Conservation (phyloP, 192 early-diverging fungal species). For the Lobosporangium transversale region DNA sequence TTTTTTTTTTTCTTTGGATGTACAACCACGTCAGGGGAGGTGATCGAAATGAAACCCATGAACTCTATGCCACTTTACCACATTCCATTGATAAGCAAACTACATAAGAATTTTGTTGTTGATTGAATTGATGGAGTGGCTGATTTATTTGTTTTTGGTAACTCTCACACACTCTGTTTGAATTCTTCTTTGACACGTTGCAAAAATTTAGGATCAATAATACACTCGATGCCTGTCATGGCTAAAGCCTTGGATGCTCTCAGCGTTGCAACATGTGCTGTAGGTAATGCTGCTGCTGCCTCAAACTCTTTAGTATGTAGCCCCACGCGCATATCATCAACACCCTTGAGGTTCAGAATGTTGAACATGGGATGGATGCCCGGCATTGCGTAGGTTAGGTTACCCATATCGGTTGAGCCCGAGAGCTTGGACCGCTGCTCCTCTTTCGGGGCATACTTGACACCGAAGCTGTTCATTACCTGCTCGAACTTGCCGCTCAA, state of each 20-base stretch:
- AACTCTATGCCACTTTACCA: neutral
- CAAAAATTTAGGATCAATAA: slow-evolving; percentile 59
- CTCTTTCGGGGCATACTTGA: slow-evolving; percentile 34
- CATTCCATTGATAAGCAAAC: neutral
- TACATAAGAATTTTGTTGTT: neutral
- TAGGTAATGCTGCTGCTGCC: slow-evolving; percentile 57
- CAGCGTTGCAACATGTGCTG: slow-evolving; percentile 67
- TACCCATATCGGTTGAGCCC: slow-evolving; percentile 80
- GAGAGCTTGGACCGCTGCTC: slow-evolving; percentile 49
- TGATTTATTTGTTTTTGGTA: neutral
- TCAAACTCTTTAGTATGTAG: slow-evolving; percentile 77
- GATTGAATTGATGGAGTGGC: too few relatives aligned
- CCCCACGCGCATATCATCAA: slow-evolving; percentile 49
- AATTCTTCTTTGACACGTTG: slow-evolving; percentile 57
- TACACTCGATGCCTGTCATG: slow-evolving; percentile 58
- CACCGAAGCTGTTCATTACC: slow-evolving; percentile 56
- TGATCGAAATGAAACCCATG: too few relatives aligned
- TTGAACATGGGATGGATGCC: slow-evolving; percentile 55
- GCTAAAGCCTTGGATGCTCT: slow-evolving; percentile 64
- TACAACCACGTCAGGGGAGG: too few relatives aligned
- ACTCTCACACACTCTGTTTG: neutral
- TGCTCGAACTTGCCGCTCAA: slow-evolving; percentile 62
- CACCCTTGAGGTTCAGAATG: slow-evolving; percentile 34
- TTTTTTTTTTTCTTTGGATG: too few relatives aligned
- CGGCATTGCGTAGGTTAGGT: slow-evolving; percentile 72